phyloP scores from a whole-genome alignment of 192 early-diverging fungal genomes.

The Backusella morwellensis region DNA sequence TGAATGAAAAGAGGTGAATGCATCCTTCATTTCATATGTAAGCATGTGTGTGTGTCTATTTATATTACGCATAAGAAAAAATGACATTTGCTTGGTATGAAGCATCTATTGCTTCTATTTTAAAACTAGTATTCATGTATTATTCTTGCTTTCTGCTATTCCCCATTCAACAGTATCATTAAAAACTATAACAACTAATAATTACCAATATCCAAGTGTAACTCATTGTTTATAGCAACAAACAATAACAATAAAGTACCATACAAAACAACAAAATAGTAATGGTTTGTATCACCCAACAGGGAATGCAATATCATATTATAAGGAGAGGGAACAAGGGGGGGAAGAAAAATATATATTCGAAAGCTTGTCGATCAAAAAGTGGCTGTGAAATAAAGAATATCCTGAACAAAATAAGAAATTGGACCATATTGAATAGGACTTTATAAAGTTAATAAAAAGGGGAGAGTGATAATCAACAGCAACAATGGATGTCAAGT shows the following conservation, averaged over 20 bases:
- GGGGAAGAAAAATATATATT: neutral
- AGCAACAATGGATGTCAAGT: neutral
- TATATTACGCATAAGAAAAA: neutral
- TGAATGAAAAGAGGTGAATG: neutral
- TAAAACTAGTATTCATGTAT: neutral
- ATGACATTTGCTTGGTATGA: neutral
- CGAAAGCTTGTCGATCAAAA: neutral
- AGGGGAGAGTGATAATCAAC: neutral
- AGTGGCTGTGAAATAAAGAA: neutral
- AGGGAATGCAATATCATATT: neutral
- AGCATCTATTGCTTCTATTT: neutral
- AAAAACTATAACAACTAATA: no score
- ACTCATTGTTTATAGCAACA: neutral
- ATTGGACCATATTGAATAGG: neutral
- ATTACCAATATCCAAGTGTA: neutral
- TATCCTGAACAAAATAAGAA: neutral
- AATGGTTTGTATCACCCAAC: neutral
- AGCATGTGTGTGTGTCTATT: neutral
- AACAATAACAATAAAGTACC: neutral
- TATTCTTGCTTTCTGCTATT: no score
- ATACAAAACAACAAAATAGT: neutral
- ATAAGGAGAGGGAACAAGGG: neutral
- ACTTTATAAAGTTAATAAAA: neutral
- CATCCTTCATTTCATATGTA: neutral
- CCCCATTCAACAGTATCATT: no score